Conservation (phyloP, 2,329 filamentous ascomycete genomes). For the Aureobasidium leucospermi region DNA sequence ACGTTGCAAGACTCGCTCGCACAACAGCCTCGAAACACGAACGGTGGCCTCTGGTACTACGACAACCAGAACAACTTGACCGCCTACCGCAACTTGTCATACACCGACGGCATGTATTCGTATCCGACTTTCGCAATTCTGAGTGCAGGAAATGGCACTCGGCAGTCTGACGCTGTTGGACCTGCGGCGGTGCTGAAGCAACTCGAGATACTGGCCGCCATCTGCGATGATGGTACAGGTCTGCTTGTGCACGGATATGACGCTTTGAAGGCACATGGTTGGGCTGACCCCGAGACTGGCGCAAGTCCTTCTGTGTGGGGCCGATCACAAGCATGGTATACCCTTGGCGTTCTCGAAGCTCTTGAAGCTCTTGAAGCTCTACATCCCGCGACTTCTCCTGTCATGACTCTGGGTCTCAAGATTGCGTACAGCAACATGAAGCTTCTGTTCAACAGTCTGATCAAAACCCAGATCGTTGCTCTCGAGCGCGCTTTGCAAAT, state of each 20-base stretch:
- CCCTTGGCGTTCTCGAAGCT: not conserved
- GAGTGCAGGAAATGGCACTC: not conserved
- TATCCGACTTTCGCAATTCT: not conserved
- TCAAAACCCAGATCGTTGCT: not conserved
- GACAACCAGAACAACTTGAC: not conserved
- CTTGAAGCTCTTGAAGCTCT: not conserved
- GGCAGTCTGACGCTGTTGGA: not conserved
- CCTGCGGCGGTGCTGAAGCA: not conserved
- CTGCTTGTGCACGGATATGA: not conserved
- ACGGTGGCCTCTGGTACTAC: conserved; percentile 3
- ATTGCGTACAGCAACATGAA: not conserved
- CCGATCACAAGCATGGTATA: conserved; percentile 1
- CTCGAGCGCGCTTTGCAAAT: not conserved
- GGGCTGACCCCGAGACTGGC: not conserved
- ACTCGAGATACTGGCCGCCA: not conserved
- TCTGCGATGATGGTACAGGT: not conserved
- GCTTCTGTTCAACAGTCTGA: not conserved
- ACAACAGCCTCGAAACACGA: not conserved
- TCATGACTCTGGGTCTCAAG: not conserved
- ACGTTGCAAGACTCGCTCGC: not conserved
- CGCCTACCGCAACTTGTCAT: conserved; percentile 1
- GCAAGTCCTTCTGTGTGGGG: conserved; percentile 4
- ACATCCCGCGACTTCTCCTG: not conserved
- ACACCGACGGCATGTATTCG: not conserved
- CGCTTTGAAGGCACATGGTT: not conserved